These are phyloP conservation scores for Lodderomyces metapsilosis DNA, from an alignment of 1,139 yeast genomes.

Conservation along the genomic window DNA sequence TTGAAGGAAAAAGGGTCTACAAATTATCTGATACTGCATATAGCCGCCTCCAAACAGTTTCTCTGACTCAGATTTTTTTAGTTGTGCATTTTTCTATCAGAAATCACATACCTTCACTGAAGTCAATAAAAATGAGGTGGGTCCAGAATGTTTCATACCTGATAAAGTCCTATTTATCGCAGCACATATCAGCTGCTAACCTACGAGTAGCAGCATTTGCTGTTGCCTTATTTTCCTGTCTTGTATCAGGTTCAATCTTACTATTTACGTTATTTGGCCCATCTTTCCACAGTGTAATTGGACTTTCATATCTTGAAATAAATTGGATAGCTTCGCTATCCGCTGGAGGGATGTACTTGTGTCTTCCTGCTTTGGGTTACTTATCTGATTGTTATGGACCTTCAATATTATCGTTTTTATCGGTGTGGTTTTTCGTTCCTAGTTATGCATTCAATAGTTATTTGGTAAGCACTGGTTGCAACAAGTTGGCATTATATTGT, in stretches of 20 bases:
- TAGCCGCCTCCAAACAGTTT: neutral
- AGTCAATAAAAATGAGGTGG: constrained; percentile 5
- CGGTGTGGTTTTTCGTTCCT: constrained; percentile 67
- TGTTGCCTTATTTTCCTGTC: constrained; percentile 52
- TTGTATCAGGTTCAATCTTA: constrained; percentile 78
- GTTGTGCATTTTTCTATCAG: neutral
- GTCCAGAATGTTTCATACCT: constrained; percentile 15
- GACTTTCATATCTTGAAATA: constrained; percentile 67
- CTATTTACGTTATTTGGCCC: constrained; percentile 79
- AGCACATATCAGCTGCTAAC: constrained; percentile 23
- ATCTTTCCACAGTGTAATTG: constrained; percentile 56
- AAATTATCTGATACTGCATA: neutral
- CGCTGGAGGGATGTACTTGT: constrained; percentile 80
- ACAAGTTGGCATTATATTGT: constrained; percentile 23
- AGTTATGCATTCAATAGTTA: constrained; percentile 55
- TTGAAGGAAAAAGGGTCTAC: too few relatives aligned
- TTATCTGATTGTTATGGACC: constrained; percentile 87
- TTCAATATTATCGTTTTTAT: constrained; percentile 61
- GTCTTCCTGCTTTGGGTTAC: constrained; percentile 81
- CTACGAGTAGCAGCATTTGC: constrained; percentile 38
- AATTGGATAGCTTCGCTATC: constrained; percentile 76
- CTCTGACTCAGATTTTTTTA: neutral
- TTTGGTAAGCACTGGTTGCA: constrained; percentile 9
- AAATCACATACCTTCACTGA: neutral
- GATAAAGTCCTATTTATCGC: constrained; percentile 22